These are phyloP conservation scores for Boletus eberwhitei DNA, from an alignment of 768 basidiomycete species.

Conservation along the genomic window DNA sequence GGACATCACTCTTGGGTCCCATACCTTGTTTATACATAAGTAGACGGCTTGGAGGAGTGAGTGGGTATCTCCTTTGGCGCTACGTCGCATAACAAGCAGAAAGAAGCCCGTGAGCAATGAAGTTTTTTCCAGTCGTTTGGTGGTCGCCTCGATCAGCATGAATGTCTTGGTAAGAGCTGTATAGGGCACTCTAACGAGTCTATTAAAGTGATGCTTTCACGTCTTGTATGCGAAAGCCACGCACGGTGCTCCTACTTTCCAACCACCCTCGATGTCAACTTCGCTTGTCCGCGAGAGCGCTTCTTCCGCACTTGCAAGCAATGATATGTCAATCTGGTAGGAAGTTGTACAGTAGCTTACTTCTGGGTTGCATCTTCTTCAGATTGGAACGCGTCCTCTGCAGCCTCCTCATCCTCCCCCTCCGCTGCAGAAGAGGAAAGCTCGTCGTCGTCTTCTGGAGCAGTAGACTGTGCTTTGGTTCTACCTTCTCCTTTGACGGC, in stretches of 20 bases:
- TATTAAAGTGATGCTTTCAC: background rate
- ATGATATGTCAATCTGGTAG: background rate
- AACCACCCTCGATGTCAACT: slow-evolving; percentile 76
- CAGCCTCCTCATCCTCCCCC: slow-evolving; percentile 40
- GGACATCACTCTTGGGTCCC: slow-evolving; percentile 19
- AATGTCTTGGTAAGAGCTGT: slow-evolving; percentile 89
- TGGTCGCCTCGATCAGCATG: slow-evolving; percentile 86
- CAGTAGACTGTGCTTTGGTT: slow-evolving; percentile 10
- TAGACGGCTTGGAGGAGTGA: slow-evolving; percentile 89
- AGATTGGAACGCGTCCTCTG: slow-evolving; percentile 40
- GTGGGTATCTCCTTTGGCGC: slow-evolving; percentile 67
- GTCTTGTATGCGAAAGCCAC: slow-evolving; percentile 29
- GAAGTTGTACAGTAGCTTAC: slow-evolving; percentile 36
- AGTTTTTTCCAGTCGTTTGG: slow-evolving; percentile 92
- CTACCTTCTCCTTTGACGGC: slow-evolving; percentile 18
- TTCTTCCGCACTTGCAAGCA: slow-evolving; percentile 56
- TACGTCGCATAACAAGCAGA: slow-evolving; percentile 83
- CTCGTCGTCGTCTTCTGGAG: slow-evolving; percentile 33
- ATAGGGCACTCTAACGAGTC: slow-evolving; percentile 74
- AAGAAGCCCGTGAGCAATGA: slow-evolving; percentile 86
- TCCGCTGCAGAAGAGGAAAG: slow-evolving; percentile 33
- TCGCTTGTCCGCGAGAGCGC: slow-evolving; percentile 57
- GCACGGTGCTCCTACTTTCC: slow-evolving; percentile 84
- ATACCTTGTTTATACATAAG: slow-evolving; percentile 92
- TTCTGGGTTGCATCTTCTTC: slow-evolving; percentile 59